Conservation (phyloP, 306 rosid species). For the Vigna trinervia region DNA sequence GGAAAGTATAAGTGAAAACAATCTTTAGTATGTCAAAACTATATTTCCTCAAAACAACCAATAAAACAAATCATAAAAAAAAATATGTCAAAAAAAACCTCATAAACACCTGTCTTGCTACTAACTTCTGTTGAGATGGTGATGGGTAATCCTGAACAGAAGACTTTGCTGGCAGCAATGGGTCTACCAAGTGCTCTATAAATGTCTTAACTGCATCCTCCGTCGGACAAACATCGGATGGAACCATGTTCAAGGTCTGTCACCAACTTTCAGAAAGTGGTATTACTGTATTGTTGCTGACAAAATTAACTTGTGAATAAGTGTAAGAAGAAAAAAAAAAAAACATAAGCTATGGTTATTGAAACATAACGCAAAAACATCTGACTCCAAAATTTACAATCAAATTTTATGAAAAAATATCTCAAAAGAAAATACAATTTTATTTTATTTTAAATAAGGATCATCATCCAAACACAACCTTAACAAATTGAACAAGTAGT, state of each 20-base stretch:
- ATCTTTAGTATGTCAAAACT: neutral
- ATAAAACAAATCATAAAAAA: conserved; percentile 17
- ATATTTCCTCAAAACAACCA: conserved; percentile 19
- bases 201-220: conserved; percentile 73
- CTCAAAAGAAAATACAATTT: neutral
- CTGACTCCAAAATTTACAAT: too few species aligned
- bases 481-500: too few species aligned
- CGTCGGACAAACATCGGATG: conserved; percentile 59
- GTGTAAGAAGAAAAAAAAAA: too few species aligned
- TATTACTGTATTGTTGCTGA: conserved; percentile 12
- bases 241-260: conserved; percentile 49
- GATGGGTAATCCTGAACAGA: conserved; percentile 56
- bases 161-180: conserved; percentile 65
- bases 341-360: too few species aligned
- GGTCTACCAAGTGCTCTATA: conserved; percentile 68
- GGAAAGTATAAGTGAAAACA: conserved; percentile 30
- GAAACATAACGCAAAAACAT: too few species aligned
- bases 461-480: too few species aligned
- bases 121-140: conserved; percentile 48
- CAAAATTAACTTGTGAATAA: neutral
- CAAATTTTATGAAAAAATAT: neutral
- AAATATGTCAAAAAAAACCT: conserved; percentile 17
- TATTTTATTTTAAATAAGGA: too few species aligned
- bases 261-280: conserved; percentile 20
- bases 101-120: conserved; percentile 76